A percentile compares a stretch with the other conserved stretches of the same genome.
Conservation (phyloP, 169 alveolate species). For the Prorocentrum cordatum region DNA sequence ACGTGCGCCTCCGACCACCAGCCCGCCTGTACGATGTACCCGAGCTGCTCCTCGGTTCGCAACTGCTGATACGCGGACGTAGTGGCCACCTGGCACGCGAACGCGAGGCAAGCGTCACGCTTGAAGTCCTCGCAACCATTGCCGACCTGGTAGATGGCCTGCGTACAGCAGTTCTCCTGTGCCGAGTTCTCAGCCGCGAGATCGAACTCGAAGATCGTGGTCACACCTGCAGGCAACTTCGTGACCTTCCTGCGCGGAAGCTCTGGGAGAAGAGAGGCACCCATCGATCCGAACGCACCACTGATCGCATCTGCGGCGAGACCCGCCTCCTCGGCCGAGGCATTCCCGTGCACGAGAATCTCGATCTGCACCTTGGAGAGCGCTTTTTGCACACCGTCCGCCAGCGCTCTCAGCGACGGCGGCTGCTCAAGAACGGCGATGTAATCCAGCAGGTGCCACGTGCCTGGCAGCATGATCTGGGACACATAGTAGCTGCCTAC, state of each 20-base stretch:
- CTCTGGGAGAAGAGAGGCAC: too few relatives aligned
- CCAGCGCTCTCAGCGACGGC: neutral
- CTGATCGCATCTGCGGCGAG: too few relatives aligned
- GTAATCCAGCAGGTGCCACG: constrained; percentile 44
- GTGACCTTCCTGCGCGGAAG: too few relatives aligned
- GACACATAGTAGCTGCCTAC: constrained; percentile 32
- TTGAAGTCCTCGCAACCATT: neutral
- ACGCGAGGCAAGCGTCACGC: constrained; percentile 31
- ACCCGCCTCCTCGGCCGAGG: neutral
- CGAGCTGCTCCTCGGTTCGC: neutral
- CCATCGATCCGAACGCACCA: too few relatives aligned
- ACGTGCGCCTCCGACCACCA: too few relatives aligned
- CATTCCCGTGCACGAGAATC: neutral
- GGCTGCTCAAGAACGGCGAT: neutral
- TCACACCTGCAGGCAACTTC: neutral
- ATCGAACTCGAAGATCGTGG: constrained; percentile 51
- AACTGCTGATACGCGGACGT: neutral
- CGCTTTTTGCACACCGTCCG: neutral
- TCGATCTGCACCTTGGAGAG: constrained; percentile 5
- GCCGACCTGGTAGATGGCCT: constrained; percentile 65
- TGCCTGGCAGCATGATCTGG: constrained; percentile 16
- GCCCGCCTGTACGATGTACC: neutral
- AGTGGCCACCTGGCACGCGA: neutral
- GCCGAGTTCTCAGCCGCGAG: constrained; percentile 25
- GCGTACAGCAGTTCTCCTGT: constrained; percentile 63